Base-by-base conservation (phyloP, 2,329 filamentous ascomycete genomes). In the Tolypocladium cylindrosporum region DNA sequence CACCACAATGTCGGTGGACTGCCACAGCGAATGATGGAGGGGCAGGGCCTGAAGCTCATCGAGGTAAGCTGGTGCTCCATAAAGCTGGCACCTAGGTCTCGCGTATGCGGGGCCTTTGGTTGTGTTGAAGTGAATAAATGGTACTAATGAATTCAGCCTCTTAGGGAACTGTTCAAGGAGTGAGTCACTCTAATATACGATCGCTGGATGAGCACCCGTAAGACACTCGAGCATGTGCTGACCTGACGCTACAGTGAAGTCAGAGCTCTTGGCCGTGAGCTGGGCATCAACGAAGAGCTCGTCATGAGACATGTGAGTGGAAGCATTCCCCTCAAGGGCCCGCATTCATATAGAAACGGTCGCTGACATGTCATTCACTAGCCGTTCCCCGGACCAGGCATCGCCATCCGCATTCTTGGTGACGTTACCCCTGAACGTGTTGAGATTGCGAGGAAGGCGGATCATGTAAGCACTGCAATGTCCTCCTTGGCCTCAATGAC, bases 371-470 rank as follows among this genome's bases (percentile, higher is more conserved):
- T 4, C 37, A 31, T 6, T 10, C 41, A 4, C 19, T 37, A 56
- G 27, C 59, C 54, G 5, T 60, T 59, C 42, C 55, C 55, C 27
- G 59, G 88, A 45, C 87, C 78, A 0, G 81, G 74, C 55, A 84
- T 95, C 60, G 90, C 83, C 16, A 89, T 94, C 64, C 82, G 90
- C 56, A 87, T 96, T 60, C 77, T 96, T 1, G 92, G 92, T 41
- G 91, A 95, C 65, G 86, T 96, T 16, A 96, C 90, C 1, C 80
- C 79, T 2, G 88, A 92, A 69, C 83, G 88, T 48, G 87, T 96
- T 19, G 83, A 84, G 57, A 94, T 96, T 62, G 90, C 85, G 2
- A 77, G 89, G n/a, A 78, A 88, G 69, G 89, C 89, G 1, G 90
- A 92, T 66, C 69, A 84, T 67, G 53, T 31, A 19, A 27, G 40